A percentile compares a stretch with the other conserved stretches of the same genome.
Evolutionary conservation across 139 green algal genomes (phyloP).

Genomic region (Chlorella sp.): DNA sequence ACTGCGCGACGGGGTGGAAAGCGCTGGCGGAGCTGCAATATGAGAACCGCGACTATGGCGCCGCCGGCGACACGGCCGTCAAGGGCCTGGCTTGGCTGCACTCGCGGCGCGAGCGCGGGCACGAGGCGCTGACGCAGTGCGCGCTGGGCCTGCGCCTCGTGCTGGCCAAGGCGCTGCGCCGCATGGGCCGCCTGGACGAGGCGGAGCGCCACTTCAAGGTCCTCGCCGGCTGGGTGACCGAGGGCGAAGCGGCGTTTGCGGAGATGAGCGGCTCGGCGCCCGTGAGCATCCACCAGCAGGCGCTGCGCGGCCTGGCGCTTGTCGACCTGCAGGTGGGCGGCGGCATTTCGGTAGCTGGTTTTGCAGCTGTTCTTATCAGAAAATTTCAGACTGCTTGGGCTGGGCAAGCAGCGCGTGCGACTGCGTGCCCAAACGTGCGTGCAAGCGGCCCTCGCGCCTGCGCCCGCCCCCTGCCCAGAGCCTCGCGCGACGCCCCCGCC

Average conservation of each 20-base stretch:
- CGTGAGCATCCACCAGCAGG: constrained; percentile 72
- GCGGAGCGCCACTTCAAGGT: constrained; percentile 54
- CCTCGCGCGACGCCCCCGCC: no score
- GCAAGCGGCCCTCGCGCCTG: no score
- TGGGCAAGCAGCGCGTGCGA: no score
- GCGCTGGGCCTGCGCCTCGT: constrained; percentile 53
- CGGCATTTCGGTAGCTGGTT: no score
- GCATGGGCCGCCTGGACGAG: constrained; percentile 55
- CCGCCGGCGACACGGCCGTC: constrained; percentile 34
- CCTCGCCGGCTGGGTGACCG: constrained; percentile 62
- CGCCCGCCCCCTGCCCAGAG: no score
- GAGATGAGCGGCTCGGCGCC: constrained; percentile 66
- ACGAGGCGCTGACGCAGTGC: constrained; percentile 50
- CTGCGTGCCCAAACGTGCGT: no score
- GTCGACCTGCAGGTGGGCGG: no score
- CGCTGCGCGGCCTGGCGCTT: constrained; percentile 58
- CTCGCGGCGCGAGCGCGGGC: constrained; percentile 40
- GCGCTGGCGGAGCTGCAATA: constrained; percentile 66
- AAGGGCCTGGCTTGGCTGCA: constrained; percentile 33
- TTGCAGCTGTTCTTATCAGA: no score
- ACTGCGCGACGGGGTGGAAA: constrained; percentile 56
- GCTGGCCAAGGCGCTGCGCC: constrained; percentile 50
- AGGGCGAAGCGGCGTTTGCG: constrained; percentile 71
- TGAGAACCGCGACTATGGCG: constrained; percentile 50
- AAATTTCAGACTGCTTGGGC: no score